Evolutionary conservation across 1,284 basidiomycete species (phyloP), one percentile per base, ranked within the genome.

Genomic region (Malassezia nana): DNA sequence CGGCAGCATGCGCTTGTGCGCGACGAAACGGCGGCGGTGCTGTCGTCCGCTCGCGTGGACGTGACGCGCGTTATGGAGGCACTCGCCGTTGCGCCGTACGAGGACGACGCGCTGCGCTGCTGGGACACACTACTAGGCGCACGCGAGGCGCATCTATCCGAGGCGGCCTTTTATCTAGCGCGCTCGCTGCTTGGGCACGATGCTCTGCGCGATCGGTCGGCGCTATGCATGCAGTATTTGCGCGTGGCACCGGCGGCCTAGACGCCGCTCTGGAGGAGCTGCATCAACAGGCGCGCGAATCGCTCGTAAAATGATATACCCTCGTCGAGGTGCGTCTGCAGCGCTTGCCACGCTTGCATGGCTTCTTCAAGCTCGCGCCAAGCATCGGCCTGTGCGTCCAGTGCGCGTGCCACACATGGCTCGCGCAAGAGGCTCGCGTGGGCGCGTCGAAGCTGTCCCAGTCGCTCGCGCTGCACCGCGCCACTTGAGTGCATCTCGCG

Each of bases 231-330:
- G 12, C 40, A 18, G 28, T 22, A 25, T 18, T 7, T 31, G 25
- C 43, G 18, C 16, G 18, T 30, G 28, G 25, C 18, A 13, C 38
- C 18, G 24, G 12, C 22, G 24, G 15, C 24, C 13, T 13, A 24
- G 10, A 24, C 24, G n/a, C 9, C 24, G 18, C n/a, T 12, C 6
- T 24, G 22, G 13, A 16, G 24, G n/a, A 47, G 45, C n/a, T 30
- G 45, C 33, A 16, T 31, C 6, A 35, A 22, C 22, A 33, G 4
- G 18, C 22, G 18, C 22, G 6, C 2, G 12, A 54, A 39, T 5
- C 32, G 43, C 31, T 47, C 33, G 55, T 39, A 50, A 44, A 54
- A 54, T 40, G 7, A 25, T 18, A 5, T 3, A n/a, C 45, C 42
- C 24, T 41, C 51, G 15, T 40, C 20, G 10, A 48, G 6, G 18